Evolutionary conservation across 371 early-diverging fungal genomes (phyloP), one percentile per base, ranked within the genome.

Genomic region (Syncephalastrum contaminatum): DNA sequence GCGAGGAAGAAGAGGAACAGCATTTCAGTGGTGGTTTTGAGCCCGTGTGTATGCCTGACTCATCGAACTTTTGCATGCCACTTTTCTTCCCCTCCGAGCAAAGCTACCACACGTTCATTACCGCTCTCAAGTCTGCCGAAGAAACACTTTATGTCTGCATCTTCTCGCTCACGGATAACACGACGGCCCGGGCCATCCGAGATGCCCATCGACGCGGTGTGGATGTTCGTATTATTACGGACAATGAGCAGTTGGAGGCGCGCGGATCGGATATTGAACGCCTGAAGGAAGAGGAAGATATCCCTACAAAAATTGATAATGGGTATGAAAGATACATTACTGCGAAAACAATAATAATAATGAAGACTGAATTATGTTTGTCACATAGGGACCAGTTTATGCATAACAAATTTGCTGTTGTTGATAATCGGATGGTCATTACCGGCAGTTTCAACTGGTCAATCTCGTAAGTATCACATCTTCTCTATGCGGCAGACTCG

Each of bases 351-450:
- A 54, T 59, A 19, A 20, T n/a, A 27, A 30, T 5, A 15, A 16
- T 1, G 2, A 21, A 48, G 10, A n/a, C 15, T 14, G n/a, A 13
- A 15, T 20, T 50, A 53, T 25, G 1, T 2, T 48, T 22, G 1
- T 19, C 16, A 16, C 18, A 12, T 54, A 78, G 75, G 40, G 67
- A 67, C 1, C 69, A 67, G 58, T 76, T 81, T 46, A 87, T 87
- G 87, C 87, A 87, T 54, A 79, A 85, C 53, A 87, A 86, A 62
- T 87, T 87, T 71, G 83, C 81, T 13, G 72, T 87, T 13, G 73
- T 85, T 46, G 87, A 87, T 58, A 51, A 53, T 13, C 72, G 65
- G 24, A 69, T 62, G 2, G 64, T 79, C 18, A 63, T 76, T 42
- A 79, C 73, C 15, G 80, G 80, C 20, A 74, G 75, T 40, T 79